Evolutionary conservation across 2,329 filamentous ascomycete genomes (phyloP), one percentile per base, ranked within the genome.

Genomic region (Aspergillus sojae): DNA sequence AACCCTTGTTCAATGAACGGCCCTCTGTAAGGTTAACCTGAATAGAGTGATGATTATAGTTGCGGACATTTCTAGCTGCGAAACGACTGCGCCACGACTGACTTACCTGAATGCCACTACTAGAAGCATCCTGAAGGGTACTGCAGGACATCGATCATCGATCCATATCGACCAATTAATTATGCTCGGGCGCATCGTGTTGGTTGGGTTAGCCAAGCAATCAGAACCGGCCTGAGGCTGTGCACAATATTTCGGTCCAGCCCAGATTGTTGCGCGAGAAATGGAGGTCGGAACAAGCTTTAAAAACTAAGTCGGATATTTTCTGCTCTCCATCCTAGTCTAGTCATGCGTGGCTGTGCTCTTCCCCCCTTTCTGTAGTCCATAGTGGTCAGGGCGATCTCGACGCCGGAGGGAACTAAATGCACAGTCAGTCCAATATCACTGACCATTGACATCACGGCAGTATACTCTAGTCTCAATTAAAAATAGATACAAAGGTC

Each of bases 151-250:
- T 41, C 34, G 34, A 36, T 43, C 41, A 43, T 21, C 19, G 41
- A 19, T 43, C 19, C 19, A 36, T 23, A 36, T 54, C 10, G n/a
- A 36, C 30, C 52, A 54, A 54, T 54, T 23, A 54, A 54, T 54
- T 23, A 54, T 21, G 21, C 39, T 28, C 28, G 2, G 2, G 26
- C 10, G 16, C 28, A 4, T 39, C n/a, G 21, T 55, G 34, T 55
- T 53, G 16, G 50, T 26, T 21, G 30, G 52, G 52, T 39, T 41
- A 46, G 46, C 26, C 36, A 39, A 26, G 30, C 34, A 54, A 43
- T 61, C 58, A 58, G 62, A 54, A 34, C 59, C 58, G 54, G 53
- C 45, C 34, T 39, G 62, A 28, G 62, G 62, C 62, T 58, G 62
- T 64, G 62, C 58, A 62, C 14, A 11, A 19, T 56, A 16, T 26